A percentile compares a stretch with the other conserved stretches of the same genome.
These are phyloP conservation scores for Candida multigemmis DNA, from an alignment of 805 yeast genomes.

Conservation along the genomic window DNA sequence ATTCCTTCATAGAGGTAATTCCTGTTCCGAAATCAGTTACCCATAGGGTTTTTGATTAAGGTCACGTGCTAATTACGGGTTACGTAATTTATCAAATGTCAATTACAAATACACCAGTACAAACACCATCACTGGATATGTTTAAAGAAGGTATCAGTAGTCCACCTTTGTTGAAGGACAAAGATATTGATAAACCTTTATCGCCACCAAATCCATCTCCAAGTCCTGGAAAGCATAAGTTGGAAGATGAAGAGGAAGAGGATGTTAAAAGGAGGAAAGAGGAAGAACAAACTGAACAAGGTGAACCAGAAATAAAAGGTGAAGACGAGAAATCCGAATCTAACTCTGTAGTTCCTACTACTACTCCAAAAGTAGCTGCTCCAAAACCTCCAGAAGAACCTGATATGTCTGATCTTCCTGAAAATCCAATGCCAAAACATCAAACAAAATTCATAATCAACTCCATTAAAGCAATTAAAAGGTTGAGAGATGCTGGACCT, in stretches of 20 bases:
- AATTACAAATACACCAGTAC: constrained; percentile 29
- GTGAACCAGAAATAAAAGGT: constrained; percentile 3
- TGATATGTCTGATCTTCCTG: constrained; percentile 60
- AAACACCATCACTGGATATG: constrained; percentile 26
- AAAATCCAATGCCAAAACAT: constrained; percentile 66
- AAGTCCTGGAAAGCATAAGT: constrained; percentile 24
- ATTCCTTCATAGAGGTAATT: too few relatives aligned
- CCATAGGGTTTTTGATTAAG: too few relatives aligned
- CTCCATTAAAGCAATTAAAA: constrained; percentile 75
- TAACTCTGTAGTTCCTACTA: background rate
- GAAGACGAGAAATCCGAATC: constrained; percentile 1
- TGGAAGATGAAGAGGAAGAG: constrained; percentile 14
- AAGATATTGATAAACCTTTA: constrained; percentile 22
- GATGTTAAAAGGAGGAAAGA: constrained; percentile 3
- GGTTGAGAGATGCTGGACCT: constrained; percentile 89
- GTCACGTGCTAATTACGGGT: background rate
- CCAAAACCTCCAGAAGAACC: constrained; percentile 72
- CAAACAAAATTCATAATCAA: constrained; percentile 75
- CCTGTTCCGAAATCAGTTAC: too few relatives aligned
- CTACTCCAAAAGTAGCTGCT: constrained; percentile 40
- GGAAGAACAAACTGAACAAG: constrained; percentile 3
- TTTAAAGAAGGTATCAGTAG: constrained; percentile 8
- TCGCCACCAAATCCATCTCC: constrained; percentile 41
- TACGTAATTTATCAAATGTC: background rate
- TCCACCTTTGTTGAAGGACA: background rate